phyloP scores from a whole-genome alignment of 2,329 filamentous ascomycete species.

The Ascosphaera aggregata region DNA sequence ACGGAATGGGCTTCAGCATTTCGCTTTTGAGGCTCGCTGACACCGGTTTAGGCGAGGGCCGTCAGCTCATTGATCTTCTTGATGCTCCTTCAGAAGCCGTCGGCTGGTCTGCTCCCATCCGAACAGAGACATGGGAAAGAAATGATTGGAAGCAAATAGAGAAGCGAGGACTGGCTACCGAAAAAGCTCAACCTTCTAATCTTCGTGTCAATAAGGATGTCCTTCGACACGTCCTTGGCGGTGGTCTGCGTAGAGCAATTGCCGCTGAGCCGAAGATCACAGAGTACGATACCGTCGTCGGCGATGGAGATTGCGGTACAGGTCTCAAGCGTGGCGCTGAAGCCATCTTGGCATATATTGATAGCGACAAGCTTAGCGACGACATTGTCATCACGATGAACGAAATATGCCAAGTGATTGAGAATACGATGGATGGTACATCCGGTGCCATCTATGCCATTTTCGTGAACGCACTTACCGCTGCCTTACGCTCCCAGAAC shows the following conservation, averaged over 20 bases:
- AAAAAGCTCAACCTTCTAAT: neutral
- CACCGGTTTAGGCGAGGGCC: constrained; percentile 29
- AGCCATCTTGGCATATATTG: constrained; percentile 24
- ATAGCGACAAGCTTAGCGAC: constrained; percentile 22
- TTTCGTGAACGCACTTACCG: constrained; percentile 67
- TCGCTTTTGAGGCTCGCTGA: constrained; percentile 39
- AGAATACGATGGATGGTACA: constrained; percentile 50
- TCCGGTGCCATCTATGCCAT: constrained; percentile 65
- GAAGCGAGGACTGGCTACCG: constrained; percentile 11
- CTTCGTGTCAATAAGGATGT: constrained; percentile 22
- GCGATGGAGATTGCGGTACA: constrained; percentile 76
- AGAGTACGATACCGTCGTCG: constrained; percentile 54
- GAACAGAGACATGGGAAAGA: constrained; percentile 32
- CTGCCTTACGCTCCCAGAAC: constrained; percentile 36
- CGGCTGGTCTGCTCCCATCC: constrained; percentile 41
- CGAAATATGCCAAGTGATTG: constrained; percentile 38
- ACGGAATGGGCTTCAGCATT: constrained; percentile 48
- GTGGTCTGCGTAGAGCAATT: constrained; percentile 35
- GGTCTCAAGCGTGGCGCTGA: constrained; percentile 74
- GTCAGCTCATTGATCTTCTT: constrained; percentile 38
- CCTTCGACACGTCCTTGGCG: constrained; percentile 29
- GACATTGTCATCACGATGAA: constrained; percentile 38
- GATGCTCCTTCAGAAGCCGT: constrained; percentile 44
- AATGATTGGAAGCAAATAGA: neutral
- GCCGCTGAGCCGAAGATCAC: constrained; percentile 41